Conservation (phyloP, 805 yeast genomes). For the Peterozyma toletana region DNA sequence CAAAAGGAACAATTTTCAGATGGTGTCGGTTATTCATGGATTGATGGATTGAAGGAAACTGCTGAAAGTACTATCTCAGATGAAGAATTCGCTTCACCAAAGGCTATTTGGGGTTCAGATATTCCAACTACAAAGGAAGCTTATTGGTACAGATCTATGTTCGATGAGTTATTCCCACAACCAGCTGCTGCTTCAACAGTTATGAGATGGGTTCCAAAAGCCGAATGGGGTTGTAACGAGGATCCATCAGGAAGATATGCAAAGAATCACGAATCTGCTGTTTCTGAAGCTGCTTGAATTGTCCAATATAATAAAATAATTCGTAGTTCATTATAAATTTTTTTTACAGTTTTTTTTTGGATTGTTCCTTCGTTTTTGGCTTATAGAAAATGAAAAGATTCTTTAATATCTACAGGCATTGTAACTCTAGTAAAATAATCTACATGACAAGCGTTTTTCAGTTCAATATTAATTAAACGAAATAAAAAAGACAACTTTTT, state of each 20-base stretch:
- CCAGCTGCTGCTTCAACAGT: conserved; percentile 93
- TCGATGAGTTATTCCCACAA: conserved; percentile 87
- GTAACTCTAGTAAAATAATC: too few relatives aligned
- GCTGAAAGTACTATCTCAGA: conserved; percentile 84
- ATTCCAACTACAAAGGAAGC: conserved; percentile 98
- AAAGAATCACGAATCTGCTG: conserved; percentile 74
- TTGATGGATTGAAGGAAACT: conserved; percentile 92
- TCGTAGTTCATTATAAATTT: too few relatives aligned
- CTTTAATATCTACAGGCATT: too few relatives aligned
- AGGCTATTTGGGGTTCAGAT: conserved; percentile 94
- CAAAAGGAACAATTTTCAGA: conserved; percentile 99
- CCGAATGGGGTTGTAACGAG: conserved; percentile 99
- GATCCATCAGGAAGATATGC: conserved; percentile 99
- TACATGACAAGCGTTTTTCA: too few relatives aligned
- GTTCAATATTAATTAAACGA: too few relatives aligned
- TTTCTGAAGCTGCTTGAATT: conserved; percentile 19
- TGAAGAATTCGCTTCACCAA: conserved; percentile 85
- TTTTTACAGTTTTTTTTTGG: too few relatives aligned
- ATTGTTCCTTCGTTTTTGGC: too few relatives aligned
- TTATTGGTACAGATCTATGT: conserved; percentile 96
- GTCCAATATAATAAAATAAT: too few relatives aligned
- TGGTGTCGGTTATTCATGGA: conserved; percentile 99
- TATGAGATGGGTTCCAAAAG: conserved; percentile 99
- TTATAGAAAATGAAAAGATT: too few relatives aligned
- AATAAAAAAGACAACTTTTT: too few relatives aligned